Base-by-base conservation (phyloP, 768 basidiomycete genomes). In the Tylopilus plumbeoviolaceoides region DNA sequence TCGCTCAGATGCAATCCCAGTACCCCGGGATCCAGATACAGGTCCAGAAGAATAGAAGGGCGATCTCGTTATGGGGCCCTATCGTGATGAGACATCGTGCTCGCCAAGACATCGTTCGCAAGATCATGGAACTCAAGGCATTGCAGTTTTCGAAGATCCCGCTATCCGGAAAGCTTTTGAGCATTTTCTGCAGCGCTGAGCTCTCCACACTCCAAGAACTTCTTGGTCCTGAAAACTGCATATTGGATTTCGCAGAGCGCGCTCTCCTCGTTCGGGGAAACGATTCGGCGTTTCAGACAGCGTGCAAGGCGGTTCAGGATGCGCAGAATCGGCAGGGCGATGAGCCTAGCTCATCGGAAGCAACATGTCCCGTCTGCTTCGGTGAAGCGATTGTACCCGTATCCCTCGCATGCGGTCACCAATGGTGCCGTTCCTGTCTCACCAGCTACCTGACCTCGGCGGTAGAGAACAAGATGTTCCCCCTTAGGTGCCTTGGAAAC, bases 301-400 rank as follows among this genome's bases (percentile, higher is more conserved):
- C 75, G 0, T 77, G 75, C 51, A 61, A 75, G 40, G 67, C 69
- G 3, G 78, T 78, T 2, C 67, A 72, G 49, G 74, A 76, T 4
- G 72, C 73, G 5, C 67, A 70, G 36, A 57, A 31, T 42, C 62
- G 60, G 27, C 63, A 64, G 21, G 65, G 78, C 17, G 70, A 69
- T 3, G 57, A 48, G 11, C 54, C 59, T 21, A 53, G 40, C 14
- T 42, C 44, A 27, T 65, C 56, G 36, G 58, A 53, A 18, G 64
- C 51, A 12, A 61, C 64, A 9, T 92, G 89, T 59, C 89, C 89
- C 0, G 82, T 89, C 4, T 92, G 89, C 64, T 79, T 90, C 52
- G 76, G 76, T 49, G 75, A 80, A 40, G 76, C 77, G 1, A 69
- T 77, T 0, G 65, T 74, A 1, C 84, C 84, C 0, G 64, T 83